Evolutionary conservation across 2,329 filamentous ascomycete species (phyloP).

Genomic region (Coleophoma cylindrospora): DNA sequence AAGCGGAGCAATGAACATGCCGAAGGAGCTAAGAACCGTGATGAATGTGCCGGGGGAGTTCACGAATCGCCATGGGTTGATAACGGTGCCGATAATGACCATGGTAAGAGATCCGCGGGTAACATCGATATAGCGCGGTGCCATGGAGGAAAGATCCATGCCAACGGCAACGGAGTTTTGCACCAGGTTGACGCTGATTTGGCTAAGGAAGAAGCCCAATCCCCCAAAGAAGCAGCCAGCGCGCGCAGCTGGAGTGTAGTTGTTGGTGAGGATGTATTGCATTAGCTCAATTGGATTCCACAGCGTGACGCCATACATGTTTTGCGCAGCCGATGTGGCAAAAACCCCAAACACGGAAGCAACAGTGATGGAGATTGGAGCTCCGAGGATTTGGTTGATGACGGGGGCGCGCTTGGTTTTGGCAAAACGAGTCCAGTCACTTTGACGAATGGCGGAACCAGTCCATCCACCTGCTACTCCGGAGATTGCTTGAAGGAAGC

Average conservation of each 20-base stretch:
- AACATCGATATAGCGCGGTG: constrained; percentile 3
- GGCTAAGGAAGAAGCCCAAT: too few species aligned
- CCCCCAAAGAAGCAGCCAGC: background rate
- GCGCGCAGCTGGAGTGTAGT: constrained; percentile 1
- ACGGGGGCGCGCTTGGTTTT: background rate
- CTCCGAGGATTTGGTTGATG: too few species aligned
- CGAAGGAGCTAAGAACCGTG: constrained; percentile 3
- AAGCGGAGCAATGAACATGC: constrained; percentile 4
- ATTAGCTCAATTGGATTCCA: constrained; percentile 5
- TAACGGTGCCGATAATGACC: background rate
- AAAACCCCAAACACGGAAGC: too few species aligned
- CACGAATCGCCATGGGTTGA: constrained; percentile 7
- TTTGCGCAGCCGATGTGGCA: background rate
- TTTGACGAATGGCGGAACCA: background rate
- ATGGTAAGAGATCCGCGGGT: constrained; percentile 1
- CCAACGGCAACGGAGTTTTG: constrained; percentile 4
- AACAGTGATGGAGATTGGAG: too few species aligned
- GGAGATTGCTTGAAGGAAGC: too few species aligned
- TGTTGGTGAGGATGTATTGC: background rate
- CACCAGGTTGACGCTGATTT: constrained; percentile 2
- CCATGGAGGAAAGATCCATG: constrained; percentile 5
- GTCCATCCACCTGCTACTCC: background rate
- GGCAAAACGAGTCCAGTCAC: constrained; percentile 4
- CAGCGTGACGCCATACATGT: constrained; percentile 2
- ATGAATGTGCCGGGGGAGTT: constrained; percentile 7